Evolutionary conservation across 306 rosid species (phyloP).

Genomic region (Astragalus membranaceus): DNA sequence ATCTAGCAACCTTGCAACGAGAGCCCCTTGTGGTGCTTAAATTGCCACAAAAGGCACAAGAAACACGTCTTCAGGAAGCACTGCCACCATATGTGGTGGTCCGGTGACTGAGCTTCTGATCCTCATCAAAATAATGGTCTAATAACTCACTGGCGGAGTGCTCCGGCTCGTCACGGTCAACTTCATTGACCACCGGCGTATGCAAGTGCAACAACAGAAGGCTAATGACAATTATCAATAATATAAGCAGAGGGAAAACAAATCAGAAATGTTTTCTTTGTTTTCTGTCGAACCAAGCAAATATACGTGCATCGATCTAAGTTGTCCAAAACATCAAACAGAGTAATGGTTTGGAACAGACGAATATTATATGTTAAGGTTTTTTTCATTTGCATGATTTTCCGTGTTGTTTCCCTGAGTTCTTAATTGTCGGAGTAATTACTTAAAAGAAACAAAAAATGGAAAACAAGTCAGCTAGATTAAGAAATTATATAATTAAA

Average conservation of each 20-base stretch:
- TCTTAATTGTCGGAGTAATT: neutral
- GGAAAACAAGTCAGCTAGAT: constrained; percentile 10
- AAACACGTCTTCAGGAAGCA: neutral
- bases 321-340: neutral
- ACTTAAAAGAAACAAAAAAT: constrained; percentile 23
- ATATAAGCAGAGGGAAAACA: neutral
- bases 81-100: neutral
- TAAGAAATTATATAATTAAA: too few relatives aligned
- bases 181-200: neutral
- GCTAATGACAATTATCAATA: neutral
- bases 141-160: neutral
- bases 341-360: neutral
- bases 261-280: neutral
- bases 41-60: constrained; percentile 23
- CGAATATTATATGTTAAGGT: neutral
- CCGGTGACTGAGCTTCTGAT: neutral
- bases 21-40: constrained; percentile 25
- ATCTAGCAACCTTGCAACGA: constrained; percentile 34
- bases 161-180: neutral
- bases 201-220: neutral
- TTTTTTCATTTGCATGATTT: neutral
- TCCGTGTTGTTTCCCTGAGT: constrained; percentile 6
- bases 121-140: neutral
- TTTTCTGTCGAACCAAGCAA: constrained; percentile 21
- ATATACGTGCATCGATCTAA: constrained; percentile 20